These are phyloP conservation scores for Corylus americana DNA, from an alignment of 306 rosid genomes.

Conservation along the genomic window DNA sequence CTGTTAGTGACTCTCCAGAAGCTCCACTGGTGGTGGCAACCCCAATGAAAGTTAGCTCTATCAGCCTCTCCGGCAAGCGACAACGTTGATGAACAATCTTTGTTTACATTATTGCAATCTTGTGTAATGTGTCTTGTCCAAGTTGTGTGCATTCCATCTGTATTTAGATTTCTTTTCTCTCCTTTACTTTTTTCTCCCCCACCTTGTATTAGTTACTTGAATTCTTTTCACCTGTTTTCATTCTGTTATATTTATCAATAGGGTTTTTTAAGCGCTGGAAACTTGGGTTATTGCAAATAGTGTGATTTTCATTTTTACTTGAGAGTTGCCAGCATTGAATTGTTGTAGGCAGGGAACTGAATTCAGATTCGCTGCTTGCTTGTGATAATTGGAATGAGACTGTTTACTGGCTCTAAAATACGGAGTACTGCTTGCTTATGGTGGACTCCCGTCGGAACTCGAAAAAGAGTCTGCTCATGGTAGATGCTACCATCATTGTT, in stretches of 20 bases:
- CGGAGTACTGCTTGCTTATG: too few relatives aligned
- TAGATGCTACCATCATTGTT: too few relatives aligned
- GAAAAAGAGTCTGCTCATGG: too few relatives aligned
- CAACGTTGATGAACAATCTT: constrained; percentile 21
- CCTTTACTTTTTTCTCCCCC: background rate
- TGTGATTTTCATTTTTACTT: background rate
- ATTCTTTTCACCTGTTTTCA: constrained; percentile 12
- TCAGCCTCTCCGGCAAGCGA: constrained; percentile 79
- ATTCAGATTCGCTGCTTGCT: background rate
- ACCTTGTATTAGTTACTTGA: constrained; percentile 11
- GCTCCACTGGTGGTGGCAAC: constrained; percentile 95
- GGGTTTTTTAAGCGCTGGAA: background rate
- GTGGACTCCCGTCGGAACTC: too few relatives aligned
- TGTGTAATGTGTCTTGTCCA: background rate
- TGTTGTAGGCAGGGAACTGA: background rate
- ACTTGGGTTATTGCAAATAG: background rate
- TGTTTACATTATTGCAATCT: background rate
- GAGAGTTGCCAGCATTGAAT: background rate
- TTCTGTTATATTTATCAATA: background rate
- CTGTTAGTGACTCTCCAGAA: constrained; percentile 78
- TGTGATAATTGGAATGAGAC: background rate
- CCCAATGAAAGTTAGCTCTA: constrained; percentile 91
- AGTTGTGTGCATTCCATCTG: constrained; percentile 14
- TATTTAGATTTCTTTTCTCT: background rate
- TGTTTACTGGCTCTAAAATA: background rate